Conservation (phyloP, 2,329 filamentous ascomycete genomes). For the Arthroderma sp. region DNA sequence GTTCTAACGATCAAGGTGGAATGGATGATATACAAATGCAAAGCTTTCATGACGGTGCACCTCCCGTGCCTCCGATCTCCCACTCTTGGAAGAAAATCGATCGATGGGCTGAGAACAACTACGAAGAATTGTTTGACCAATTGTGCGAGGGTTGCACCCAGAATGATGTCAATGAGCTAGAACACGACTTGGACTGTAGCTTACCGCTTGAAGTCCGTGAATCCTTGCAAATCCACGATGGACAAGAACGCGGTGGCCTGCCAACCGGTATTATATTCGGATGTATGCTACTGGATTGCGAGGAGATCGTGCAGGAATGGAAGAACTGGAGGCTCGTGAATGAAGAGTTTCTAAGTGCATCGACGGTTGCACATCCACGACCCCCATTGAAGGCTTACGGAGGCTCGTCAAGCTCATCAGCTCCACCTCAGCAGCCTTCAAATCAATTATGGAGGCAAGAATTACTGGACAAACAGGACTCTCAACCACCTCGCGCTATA, state of each 20-base stretch:
- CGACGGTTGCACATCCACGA: constrained; percentile 39
- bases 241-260: constrained; percentile 84
- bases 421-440: constrained; percentile 42
- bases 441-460: constrained; percentile 72
- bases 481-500: constrained; percentile 70
- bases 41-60: constrained; percentile 79
- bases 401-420: constrained; percentile 53
- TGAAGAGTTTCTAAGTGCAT: constrained; percentile 63
- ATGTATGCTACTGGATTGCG: constrained; percentile 91
- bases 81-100: constrained; percentile 96
- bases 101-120: constrained; percentile 85
- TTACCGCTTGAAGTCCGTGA: constrained; percentile 88
- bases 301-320: constrained; percentile 97
- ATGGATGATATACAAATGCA: constrained; percentile 89
- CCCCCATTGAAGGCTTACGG: constrained; percentile 62
- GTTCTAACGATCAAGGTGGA: constrained; percentile 43
- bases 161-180: constrained; percentile 93
- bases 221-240: constrained; percentile 80
- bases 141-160: constrained; percentile 79
- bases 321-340: constrained; percentile 92
- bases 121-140: constrained; percentile 87
- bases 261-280: constrained; percentile 90
- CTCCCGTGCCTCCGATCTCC: constrained; percentile 71
- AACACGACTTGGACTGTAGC: constrained; percentile 89
- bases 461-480: constrained; percentile 71